These are phyloP conservation scores for Kwoniella dendrophila DNA, from an alignment of 768 basidiomycete genomes.

Conservation along the genomic window DNA sequence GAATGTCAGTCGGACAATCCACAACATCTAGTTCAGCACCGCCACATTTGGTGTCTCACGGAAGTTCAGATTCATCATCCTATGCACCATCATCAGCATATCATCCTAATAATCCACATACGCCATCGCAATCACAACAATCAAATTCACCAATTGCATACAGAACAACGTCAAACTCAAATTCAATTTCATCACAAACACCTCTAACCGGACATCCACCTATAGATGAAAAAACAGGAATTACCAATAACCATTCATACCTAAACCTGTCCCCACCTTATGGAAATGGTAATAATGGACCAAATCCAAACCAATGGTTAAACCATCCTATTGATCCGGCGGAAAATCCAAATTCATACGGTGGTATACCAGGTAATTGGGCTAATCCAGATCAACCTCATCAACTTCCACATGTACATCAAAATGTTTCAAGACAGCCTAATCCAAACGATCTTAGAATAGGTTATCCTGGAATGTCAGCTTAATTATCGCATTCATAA, in stretches of 20 bases:
- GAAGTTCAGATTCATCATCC: constrained; percentile 20
- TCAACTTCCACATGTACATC: constrained; percentile 44
- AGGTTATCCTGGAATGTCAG: constrained; percentile 29
- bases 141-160: constrained; percentile 16
- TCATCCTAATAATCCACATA: constrained; percentile 23
- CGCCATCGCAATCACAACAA: constrained; percentile 15
- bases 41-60: constrained; percentile 18
- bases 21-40: constrained; percentile 4
- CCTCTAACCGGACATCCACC: not conserved
- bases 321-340: not conserved
- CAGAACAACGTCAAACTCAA: not conserved
- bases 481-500: no score
- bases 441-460: constrained; percentile 45
- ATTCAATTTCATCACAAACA: constrained; percentile 4
- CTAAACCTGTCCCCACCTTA: constrained; percentile 23
- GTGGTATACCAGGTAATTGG: constrained; percentile 10
- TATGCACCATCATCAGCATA: no score
- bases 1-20: not conserved
- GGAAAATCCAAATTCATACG: constrained; percentile 16
- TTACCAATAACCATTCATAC: no score
- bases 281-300: constrained; percentile 14
- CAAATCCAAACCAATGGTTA: constrained; percentile 10
- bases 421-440: constrained; percentile 30
- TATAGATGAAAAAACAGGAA: constrained; percentile 22
- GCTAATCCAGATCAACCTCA: constrained; percentile 24